phyloP scores from a whole-genome alignment of 2,329 filamentous ascomycete species.

The Acarospora socialis region DNA sequence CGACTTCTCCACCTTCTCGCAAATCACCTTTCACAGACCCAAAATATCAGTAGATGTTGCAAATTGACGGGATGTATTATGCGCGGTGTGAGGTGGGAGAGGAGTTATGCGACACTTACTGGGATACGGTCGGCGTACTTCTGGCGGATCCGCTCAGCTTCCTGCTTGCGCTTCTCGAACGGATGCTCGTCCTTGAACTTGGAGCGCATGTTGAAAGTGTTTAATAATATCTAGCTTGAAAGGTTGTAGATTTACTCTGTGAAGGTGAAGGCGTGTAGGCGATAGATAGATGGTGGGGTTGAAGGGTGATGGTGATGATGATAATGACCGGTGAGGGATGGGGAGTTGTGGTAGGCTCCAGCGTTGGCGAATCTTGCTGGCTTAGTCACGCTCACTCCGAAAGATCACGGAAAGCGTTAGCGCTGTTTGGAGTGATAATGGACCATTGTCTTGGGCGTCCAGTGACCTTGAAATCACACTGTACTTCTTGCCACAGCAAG shows the following conservation, averaged over 20 bases:
- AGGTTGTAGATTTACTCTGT: conserved; percentile 11
- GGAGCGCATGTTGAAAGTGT: conserved; percentile 65
- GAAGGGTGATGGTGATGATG: conserved; percentile 16
- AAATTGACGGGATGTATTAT: conserved; percentile 1
- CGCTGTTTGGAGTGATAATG: too few relatives aligned
- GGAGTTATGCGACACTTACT: conserved; percentile 42
- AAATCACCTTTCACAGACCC: conserved; percentile 61
- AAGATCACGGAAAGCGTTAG: too few relatives aligned
- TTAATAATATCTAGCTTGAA: conserved; percentile 5
- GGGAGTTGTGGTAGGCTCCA: too few relatives aligned
- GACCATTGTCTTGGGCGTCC: too few relatives aligned
- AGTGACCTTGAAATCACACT: too few relatives aligned
- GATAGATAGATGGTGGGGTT: conserved; percentile 12
- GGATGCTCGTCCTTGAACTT: conserved; percentile 99
- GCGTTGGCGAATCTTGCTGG: too few relatives aligned
- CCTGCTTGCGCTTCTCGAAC: conserved; percentile 99
- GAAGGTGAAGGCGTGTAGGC: conserved; percentile 9
- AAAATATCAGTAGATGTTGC: conserved; percentile 15
- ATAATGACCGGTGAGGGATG: conserved; percentile 17
- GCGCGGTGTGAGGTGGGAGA: conserved; percentile 2
- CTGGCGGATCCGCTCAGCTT: conserved; percentile 97
- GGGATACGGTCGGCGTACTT: conserved; percentile 98
- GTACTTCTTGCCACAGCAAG: too few relatives aligned
- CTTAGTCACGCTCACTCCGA: too few relatives aligned
- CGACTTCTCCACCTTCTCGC: conserved; percentile 98